A percentile compares a stretch with the other conserved stretches of the same genome.
phyloP scores from a whole-genome alignment of 768 basidiomycete genomes.

The Leccinum disarticulatum region DNA sequence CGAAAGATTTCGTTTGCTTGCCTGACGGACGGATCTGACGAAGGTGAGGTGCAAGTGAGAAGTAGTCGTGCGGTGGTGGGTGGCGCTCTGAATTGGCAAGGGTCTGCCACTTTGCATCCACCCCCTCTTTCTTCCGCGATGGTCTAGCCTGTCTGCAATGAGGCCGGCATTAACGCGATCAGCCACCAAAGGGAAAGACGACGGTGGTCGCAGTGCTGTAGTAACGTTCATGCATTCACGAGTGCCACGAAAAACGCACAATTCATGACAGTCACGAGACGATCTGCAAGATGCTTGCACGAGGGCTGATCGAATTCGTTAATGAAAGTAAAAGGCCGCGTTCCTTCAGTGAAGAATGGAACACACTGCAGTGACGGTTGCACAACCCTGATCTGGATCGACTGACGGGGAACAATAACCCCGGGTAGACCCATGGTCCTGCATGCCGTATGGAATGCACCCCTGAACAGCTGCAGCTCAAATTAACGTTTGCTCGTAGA shows the following conservation, averaged over 20 bases:
- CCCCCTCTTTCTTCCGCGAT: slow-evolving; percentile 11
- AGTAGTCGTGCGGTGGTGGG: slow-evolving; percentile 1
- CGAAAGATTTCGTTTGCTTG: slow-evolving; percentile 35
- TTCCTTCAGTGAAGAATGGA: slow-evolving; percentile 7
- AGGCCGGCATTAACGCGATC: slow-evolving; percentile 15
- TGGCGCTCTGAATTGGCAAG: slow-evolving; percentile 2
- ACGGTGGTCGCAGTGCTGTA: slow-evolving; percentile 8
- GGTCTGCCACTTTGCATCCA: slow-evolving; percentile 10
- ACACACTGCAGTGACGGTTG: background rate
- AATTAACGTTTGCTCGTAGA: background rate
- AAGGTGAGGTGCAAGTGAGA: slow-evolving; percentile 2
- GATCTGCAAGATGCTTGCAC: slow-evolving; percentile 9
- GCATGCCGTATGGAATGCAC: background rate
- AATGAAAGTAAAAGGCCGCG: slow-evolving; percentile 4
- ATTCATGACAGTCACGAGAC: slow-evolving; percentile 13
- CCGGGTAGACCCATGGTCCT: background rate
- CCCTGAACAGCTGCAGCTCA: background rate
- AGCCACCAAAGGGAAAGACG: background rate
- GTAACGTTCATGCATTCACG: slow-evolving; percentile 4
- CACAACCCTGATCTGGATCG: background rate
- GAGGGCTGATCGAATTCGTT: background rate
- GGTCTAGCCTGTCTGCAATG: slow-evolving; percentile 16
- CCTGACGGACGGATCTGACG: slow-evolving; percentile 16
- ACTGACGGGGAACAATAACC: background rate
- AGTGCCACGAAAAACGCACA: slow-evolving; percentile 5